These are phyloP conservation scores for Darksidea phi DNA, from an alignment of 495 filamentous ascomycete species.

Conservation along the genomic window DNA sequence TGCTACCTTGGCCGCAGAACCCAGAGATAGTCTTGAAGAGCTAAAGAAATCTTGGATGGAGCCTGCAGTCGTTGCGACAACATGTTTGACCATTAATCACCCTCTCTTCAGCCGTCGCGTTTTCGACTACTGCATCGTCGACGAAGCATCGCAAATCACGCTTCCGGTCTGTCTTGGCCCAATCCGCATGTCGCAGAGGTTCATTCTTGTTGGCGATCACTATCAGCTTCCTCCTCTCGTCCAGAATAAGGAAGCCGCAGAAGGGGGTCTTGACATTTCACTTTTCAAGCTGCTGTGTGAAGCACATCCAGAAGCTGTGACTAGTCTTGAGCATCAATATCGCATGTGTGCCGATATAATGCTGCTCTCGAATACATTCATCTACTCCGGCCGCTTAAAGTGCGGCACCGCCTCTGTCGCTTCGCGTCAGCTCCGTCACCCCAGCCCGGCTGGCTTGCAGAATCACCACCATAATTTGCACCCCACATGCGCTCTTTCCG, in stretches of 20 bases:
- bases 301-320: slow-evolving; percentile 77
- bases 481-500: slow-evolving; percentile 24
- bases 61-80: slow-evolving; percentile 87
- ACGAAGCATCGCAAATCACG: slow-evolving; percentile 97
- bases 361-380: slow-evolving; percentile 86
- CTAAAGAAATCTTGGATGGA: slow-evolving; percentile 77
- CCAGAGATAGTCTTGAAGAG: slow-evolving; percentile 74
- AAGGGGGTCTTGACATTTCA: slow-evolving; percentile 86
- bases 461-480: slow-evolving; percentile 44
- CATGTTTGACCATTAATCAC: slow-evolving; percentile 88
- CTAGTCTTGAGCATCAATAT: slow-evolving; percentile 92
- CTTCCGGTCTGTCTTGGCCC: slow-evolving; percentile 90
- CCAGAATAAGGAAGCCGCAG: slow-evolving; percentile 81
- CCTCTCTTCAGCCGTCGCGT: slow-evolving; percentile 80
- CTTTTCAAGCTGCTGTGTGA: slow-evolving; percentile 92
- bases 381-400: slow-evolving; percentile 84
- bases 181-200: slow-evolving; percentile 88
- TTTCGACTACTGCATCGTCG: slow-evolving; percentile 98
- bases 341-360: slow-evolving; percentile 98
- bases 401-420: slow-evolving; percentile 81
- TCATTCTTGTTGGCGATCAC: slow-evolving; percentile 94
- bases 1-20: slow-evolving; percentile 68
- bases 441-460: slow-evolving; percentile 55
- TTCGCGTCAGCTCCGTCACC: slow-evolving; percentile 57
- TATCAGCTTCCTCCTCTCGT: slow-evolving; percentile 93